Evolutionary conservation across 257 asterid species (phyloP), one percentile per base, ranked within the genome.

Genomic region (Schizonepeta tenuifolia): DNA sequence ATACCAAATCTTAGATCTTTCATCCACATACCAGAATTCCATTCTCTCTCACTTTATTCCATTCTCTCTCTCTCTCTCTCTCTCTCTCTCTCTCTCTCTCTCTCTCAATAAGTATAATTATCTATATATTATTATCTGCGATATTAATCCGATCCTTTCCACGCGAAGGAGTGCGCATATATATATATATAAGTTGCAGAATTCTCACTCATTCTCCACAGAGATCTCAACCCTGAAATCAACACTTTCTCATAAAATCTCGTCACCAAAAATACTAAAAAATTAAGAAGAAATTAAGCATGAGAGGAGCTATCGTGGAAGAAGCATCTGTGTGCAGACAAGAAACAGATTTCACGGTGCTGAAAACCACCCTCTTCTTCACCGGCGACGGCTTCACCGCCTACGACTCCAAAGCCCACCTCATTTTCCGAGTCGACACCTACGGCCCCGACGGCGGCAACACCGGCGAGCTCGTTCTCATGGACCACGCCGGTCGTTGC

Each of bases 361-460:
- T 14, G 0, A 91, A 91, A 40, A 87, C 95, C 10, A 86, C 91
- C 35, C 87, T 86, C 22, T 91, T 91, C 82, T 91, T 81, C 85
- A 56, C 84, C 75, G 93, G 96, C 41, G 97, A 91, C 64, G 96
- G 96, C 5, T 91, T 86, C 84, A 74, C 86, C 71, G 95, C 87
- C 36, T 89, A 89, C 59, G 88, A 89, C 73, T 56, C 83, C 66
- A 79, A 49, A 2, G 96, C 93, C 40, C 43, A 59, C n/a, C 78
- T 89, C 54, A 81, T 91, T 13, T 91, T 91, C 78, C 91, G 97
- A 11, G 97, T 91, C 55, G 96, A 89, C 47, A 47, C 88, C 0
- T 89, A 89, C 76, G 57, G 57, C 57, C 57, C 57, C 28, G 90
- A 82, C 14, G 60, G 67, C 17, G 75, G 78, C 5, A 88, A 86